Percentiles rank a stretch among this genome's conserved stretches.
Conservation (phyloP, 805 yeast genomes). For the Metschnikowia orientalis region DNA sequence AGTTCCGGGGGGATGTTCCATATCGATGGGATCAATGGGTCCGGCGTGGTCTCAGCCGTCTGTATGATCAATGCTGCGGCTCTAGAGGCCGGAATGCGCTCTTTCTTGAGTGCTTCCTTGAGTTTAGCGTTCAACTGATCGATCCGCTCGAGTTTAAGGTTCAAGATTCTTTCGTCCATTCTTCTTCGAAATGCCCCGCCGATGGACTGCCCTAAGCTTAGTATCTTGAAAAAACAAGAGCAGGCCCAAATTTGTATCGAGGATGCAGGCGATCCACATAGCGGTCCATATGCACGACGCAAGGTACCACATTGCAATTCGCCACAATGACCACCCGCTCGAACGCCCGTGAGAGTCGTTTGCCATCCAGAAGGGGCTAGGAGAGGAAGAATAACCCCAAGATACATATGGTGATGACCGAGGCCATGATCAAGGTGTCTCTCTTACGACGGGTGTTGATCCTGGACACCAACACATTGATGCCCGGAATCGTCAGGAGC, state of each 20-base stretch:
- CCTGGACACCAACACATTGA: slow-evolving; percentile 66
- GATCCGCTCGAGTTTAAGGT: slow-evolving; percentile 57
- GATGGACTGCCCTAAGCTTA: too few species aligned
- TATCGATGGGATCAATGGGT: slow-evolving; percentile 42
- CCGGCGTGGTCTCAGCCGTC: slow-evolving; percentile 41
- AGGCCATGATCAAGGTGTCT: slow-evolving; percentile 79
- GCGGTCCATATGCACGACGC: slow-evolving; percentile 1
- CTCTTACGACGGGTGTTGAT: slow-evolving; percentile 87
- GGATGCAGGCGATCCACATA: background rate
- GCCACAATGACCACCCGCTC: slow-evolving; percentile 8
- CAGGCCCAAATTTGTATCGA: background rate
- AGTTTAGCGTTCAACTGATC: slow-evolving; percentile 53
- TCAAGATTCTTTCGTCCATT: slow-evolving; percentile 40
- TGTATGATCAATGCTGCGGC: slow-evolving; percentile 49
- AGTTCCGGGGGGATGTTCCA: slow-evolving; percentile 37
- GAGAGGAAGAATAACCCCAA: slow-evolving; percentile 52
- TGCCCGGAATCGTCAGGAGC: slow-evolving; percentile 74
- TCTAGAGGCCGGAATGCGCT: slow-evolving; percentile 61
- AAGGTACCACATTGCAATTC: slow-evolving; percentile 3
- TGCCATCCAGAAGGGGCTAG: slow-evolving; percentile 3
- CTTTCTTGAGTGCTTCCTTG: slow-evolving; percentile 46
- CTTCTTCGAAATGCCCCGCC: too few species aligned
- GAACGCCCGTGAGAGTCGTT: slow-evolving; percentile 2
- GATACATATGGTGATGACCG: slow-evolving; percentile 68
- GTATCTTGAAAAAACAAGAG: too few species aligned